Base-by-base conservation (phyloP, 2,329 filamentous ascomycete species). In the Akanthomyces uredinophilus region DNA sequence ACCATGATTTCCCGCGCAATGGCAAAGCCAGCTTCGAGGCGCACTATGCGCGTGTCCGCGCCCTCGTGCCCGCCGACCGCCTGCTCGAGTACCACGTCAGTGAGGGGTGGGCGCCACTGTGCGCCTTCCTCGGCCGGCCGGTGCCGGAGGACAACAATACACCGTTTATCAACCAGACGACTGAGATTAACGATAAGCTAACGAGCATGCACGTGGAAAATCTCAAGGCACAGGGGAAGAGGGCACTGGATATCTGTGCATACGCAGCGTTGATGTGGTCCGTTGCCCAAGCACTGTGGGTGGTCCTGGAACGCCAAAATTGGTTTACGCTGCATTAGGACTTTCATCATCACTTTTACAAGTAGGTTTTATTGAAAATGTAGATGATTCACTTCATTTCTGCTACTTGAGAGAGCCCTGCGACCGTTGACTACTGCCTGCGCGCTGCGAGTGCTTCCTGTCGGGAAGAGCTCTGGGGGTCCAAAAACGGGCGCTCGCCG, bases 401-500 rank as follows among this genome's bases (percentile, higher is more conserved):
- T 1, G 1, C 18, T 44, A 10, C 1, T 32, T 11, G 5, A 29
- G 16, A 1, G 14, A 3, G 3, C 16, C n/a, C 20, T 20, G 18
- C 5, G n/a, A 24, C 1, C 18, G 2, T n/a, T 5, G 18, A 11
- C 18, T 51, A 51, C n/a, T 59, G 11, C 13, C 14, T 49, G 22
- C 47, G 57, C 11, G 47, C n/a, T 1, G 37, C 43, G 4, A 61
- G 51, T 5, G 60, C 52, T n/a, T 61, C 60, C 44, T 43, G 43
- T 37, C 60, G 52, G 0, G 66, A 67, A 2, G 64, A 71, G 65
- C 77, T 79, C 63, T 70, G 58, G 1, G 80, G 79, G 60, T 85
- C 81, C 56, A 83, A 75, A 65, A 82, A 85, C 1, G 82, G 82
- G 67, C 72, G 73, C 72, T 85, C 83, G 0, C 82, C 83, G 16